phyloP scores from a whole-genome alignment of 257 asterid species.

The Nicotiana obtusifolia region DNA sequence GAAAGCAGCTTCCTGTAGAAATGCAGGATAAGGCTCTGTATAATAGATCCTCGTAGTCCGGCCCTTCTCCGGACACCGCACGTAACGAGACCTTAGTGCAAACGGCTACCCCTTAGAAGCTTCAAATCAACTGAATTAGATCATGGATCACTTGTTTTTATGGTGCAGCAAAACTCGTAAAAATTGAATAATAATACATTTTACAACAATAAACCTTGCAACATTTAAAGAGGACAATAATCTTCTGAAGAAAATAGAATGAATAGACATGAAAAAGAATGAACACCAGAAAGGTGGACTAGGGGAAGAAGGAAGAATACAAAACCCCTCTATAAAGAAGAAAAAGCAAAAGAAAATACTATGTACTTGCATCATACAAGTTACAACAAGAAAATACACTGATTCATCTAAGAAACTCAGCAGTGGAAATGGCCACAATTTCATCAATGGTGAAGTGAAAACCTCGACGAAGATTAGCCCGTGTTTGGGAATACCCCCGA shows the following conservation, averaged over 20 bases:
- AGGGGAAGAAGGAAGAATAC: not conserved
- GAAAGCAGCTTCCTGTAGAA: no score
- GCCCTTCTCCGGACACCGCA: no score
- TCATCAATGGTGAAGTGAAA: slow-evolving; percentile 7
- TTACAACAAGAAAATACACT: not conserved
- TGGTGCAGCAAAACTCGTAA: not conserved
- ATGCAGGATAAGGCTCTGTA: no score
- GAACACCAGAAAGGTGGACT: slow-evolving; percentile 5
- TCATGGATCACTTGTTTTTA: not conserved
- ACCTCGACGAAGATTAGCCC: slow-evolving; percentile 18
- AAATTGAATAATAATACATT: not conserved
- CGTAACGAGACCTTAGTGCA: no score
- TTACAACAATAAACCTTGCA: not conserved
- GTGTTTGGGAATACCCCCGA: slow-evolving; percentile 70
- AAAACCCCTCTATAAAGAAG: slow-evolving; percentile 19
- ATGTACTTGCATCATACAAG: slow-evolving; percentile 33
- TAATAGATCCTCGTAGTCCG: no score
- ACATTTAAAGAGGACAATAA: not conserved
- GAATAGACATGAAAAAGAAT: slow-evolving; percentile 9
- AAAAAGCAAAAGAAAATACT: slow-evolving; percentile 8
- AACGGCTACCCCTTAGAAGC: not conserved
- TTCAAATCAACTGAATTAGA: not conserved
- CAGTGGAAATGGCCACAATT: not conserved
- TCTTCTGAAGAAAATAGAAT: slow-evolving; percentile 4
- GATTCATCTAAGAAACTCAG: not conserved